Base-by-base conservation (phyloP, 768 basidiomycete species). In the Mycena olivaceomarginata region DNA sequence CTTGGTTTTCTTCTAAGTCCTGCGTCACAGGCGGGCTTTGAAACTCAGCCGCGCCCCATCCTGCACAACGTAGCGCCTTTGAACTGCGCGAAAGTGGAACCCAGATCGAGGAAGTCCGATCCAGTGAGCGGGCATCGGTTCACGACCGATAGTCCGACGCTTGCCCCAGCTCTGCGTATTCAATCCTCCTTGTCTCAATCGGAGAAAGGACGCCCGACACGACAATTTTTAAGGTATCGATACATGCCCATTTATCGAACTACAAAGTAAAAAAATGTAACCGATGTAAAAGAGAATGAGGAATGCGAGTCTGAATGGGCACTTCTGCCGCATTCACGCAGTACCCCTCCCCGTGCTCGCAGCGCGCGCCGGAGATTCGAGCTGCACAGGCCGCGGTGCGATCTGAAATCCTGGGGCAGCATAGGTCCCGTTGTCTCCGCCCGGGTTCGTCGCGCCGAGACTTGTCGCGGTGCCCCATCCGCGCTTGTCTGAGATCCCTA, bases 121-220 rank as follows among this genome's bases (percentile, higher is more conserved):
- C 53, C 22, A 22, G 22, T 56, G n/a, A 22, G 53, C 53, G 53
- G 10, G 48, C 16, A 18, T 56, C 53, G 53, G 22, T 20, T 22
- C 10, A 11, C 43, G 43, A 45, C 43, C 43, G 25, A 56, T 56
- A n/a, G 53, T 18, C 48, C 9, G 53, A 22, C 53, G 8, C 5
- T 56, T 56, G n/a, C 53, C 25, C 53, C 20, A 22, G 20, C 20
- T 56, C n/a, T 56, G n/a, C 53, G 20, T 2, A 25, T 56, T 56
- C 53, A 5, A 51, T 51, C n/a, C 53, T 45, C 6, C 4, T 45
- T 45, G 43, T 45, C 43, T 56, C 53, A 56, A 56, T 56, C 9
- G 53, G 53, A 56, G 53, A 56, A 56, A 56, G 53, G 53, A 56
- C n/a, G 53, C 53, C n/a, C 53, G 20, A 56, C 22, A 11, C 53